A percentile compares a stretch with the other conserved stretches of the same genome.
Evolutionary conservation across 441 rosid genomes (phyloP).

Genomic region (Erodium moschatum): DNA sequence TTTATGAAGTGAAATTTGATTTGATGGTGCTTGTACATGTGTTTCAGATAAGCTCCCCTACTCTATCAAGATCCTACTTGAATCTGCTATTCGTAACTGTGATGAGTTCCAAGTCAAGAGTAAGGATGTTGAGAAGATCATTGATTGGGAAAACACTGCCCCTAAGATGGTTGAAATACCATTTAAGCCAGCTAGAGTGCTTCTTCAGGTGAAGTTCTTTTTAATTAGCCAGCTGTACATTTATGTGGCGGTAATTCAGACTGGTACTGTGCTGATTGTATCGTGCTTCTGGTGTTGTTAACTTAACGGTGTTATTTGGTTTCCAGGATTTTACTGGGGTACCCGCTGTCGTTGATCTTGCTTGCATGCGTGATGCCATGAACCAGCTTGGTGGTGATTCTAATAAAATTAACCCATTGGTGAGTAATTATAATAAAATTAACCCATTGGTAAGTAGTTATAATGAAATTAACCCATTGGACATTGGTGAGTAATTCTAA

Average conservation of each 20-base stretch:
- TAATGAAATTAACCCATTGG: slow-evolving; percentile 51
- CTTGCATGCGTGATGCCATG: slow-evolving; percentile 76
- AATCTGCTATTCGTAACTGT: slow-evolving; percentile 63
- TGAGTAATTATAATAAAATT: slow-evolving; percentile 16
- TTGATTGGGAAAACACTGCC: slow-evolving; percentile 48
- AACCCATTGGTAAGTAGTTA: too few species aligned
- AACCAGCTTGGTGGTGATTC: slow-evolving; percentile 54
- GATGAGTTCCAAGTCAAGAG: slow-evolving; percentile 60
- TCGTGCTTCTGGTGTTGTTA: not conserved
- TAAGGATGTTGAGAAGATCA: slow-evolving; percentile 24
- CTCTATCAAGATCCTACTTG: slow-evolving; percentile 56
- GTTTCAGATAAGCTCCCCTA: slow-evolving; percentile 50
- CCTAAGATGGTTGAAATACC: slow-evolving; percentile 65
- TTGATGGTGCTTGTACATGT: slow-evolving; percentile 19
- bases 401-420: slow-evolving; percentile 51
- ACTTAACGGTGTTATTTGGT: slow-evolving; percentile 9
- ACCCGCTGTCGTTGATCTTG: slow-evolving; percentile 71
- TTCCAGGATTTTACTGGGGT: slow-evolving; percentile 63
- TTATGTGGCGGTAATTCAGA: not conserved
- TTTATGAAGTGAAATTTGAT: slow-evolving; percentile 1
- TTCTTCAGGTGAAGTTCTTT: slow-evolving; percentile 42
- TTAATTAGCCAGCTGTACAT: not conserved
- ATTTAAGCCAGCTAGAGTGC: slow-evolving; percentile 60
- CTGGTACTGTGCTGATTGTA: not conserved
- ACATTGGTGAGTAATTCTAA: slow-evolving; percentile 22